Evolutionary conservation across 208 protist genomes (phyloP).

Genomic region (Trypanosoma avium): DNA sequence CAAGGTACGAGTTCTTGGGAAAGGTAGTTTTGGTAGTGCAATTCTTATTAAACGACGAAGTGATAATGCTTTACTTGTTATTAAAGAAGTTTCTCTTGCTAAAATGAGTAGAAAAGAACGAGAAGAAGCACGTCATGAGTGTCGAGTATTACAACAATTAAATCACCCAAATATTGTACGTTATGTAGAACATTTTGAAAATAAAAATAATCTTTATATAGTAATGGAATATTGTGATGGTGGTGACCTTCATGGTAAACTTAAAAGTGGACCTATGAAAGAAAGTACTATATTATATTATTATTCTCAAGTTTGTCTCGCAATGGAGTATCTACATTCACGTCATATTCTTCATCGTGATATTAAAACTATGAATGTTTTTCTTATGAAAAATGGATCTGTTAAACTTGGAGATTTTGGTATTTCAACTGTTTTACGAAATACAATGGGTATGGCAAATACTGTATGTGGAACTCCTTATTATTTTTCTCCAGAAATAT

Average conservation of each 20-base stretch:
- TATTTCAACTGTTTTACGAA: conserved; percentile 89
- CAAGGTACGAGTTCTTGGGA: conserved; percentile 87
- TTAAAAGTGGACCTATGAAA: conserved; percentile 78
- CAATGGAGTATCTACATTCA: conserved; percentile 92
- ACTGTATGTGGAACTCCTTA: conserved; percentile 94
- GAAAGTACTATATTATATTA: conserved; percentile 87
- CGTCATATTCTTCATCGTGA: conserved; percentile 93
- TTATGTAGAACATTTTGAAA: conserved; percentile 93
- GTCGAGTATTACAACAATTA: conserved; percentile 78
- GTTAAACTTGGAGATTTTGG: conserved; percentile 94
- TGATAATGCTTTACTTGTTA: conserved; percentile 84
- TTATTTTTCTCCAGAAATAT: conserved; percentile 96
- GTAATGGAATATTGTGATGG: conserved; percentile 94
- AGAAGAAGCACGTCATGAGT: conserved; percentile 88
- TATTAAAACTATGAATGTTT: conserved; percentile 94
- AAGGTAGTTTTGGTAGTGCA: conserved; percentile 92
- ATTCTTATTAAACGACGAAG: conserved; percentile 88
- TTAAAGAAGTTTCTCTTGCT: conserved; percentile 88
- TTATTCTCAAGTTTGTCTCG: conserved; percentile 91
- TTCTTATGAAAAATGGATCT: conserved; percentile 90
- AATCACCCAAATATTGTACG: conserved; percentile 92
- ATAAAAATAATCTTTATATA: conserved; percentile 88
- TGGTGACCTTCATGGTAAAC: conserved; percentile 75
- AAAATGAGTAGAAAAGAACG: conserved; percentile 89
- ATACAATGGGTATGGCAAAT: conserved; percentile 91